These are phyloP conservation scores for Arabidopsis arenosa DNA, from an alignment of 345 rosid species.

Conservation along the genomic window DNA sequence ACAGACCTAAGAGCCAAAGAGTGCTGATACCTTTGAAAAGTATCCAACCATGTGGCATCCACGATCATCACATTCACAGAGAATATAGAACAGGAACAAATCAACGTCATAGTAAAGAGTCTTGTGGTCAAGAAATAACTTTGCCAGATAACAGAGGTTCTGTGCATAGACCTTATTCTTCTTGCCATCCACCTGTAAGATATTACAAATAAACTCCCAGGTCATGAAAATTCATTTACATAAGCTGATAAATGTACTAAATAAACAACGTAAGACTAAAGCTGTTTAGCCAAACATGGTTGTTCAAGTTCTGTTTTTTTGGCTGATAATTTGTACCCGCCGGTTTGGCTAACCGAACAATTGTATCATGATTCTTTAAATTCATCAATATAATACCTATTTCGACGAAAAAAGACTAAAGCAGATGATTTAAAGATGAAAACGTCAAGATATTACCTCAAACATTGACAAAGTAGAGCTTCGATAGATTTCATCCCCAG, in stretches of 20 bases:
- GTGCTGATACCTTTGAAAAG: conserved; percentile 77
- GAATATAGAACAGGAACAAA: conserved; percentile 84
- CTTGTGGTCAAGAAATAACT: conserved; percentile 97
- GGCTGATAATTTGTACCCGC: too few relatives aligned
- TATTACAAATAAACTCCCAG: neutral
- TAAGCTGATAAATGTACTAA: too few relatives aligned
- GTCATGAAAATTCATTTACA: neutral
- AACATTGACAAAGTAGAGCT: conserved; percentile 98
- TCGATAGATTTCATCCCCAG: conserved; percentile 98
- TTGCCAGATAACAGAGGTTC: conserved; percentile 97
- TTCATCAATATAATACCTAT: too few relatives aligned
- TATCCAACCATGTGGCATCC: conserved; percentile 99
- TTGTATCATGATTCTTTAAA: too few relatives aligned
- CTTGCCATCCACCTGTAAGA: conserved; percentile 72
- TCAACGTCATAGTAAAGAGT: conserved; percentile 99
- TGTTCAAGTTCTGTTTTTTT: too few relatives aligned
- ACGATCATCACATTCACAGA: conserved; percentile 98
- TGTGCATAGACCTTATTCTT: conserved; percentile 99
- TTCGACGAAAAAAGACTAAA: too few relatives aligned
- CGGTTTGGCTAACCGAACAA: too few relatives aligned
- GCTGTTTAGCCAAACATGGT: too few relatives aligned
- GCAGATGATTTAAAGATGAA: neutral
- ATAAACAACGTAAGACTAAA: too few relatives aligned
- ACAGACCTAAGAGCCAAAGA: conserved; percentile 18
- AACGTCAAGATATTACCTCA: conserved; percentile 60